These are phyloP conservation scores for Camelina sativa DNA, from an alignment of 345 rosid genomes.

Conservation along the genomic window DNA sequence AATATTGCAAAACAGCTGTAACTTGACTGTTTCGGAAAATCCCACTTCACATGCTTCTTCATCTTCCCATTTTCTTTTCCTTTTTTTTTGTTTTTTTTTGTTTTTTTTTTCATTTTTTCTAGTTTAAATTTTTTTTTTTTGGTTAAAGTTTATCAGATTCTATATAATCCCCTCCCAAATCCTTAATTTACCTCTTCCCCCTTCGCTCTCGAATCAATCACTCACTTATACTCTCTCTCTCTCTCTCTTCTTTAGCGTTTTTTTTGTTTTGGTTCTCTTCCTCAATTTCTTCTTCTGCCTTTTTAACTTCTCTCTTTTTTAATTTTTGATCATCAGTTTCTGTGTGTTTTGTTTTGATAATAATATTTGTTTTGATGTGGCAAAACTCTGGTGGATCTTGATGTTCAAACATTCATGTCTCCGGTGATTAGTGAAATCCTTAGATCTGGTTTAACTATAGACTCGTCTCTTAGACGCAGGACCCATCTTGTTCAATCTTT, in stretches of 20 bases:
- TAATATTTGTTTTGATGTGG: slow-evolving; percentile 13
- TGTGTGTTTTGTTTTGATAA: background rate
- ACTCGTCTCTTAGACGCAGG: slow-evolving; percentile 79
- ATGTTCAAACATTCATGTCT: slow-evolving; percentile 49
- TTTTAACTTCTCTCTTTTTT: background rate
- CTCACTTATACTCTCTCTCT: background rate
- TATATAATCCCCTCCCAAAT: slow-evolving; percentile 33
- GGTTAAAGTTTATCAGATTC: background rate
- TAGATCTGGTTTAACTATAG: slow-evolving; percentile 52
- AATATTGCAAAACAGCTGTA: slow-evolving; percentile 42
- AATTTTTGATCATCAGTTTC: background rate
- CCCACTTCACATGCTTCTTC: slow-evolving; percentile 39
- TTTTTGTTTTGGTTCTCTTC: background rate
- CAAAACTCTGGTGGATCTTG: slow-evolving; percentile 37
- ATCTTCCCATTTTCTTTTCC: slow-evolving; percentile 18
- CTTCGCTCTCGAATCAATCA: slow-evolving; percentile 27
- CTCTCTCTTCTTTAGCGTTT: background rate
- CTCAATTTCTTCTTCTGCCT: background rate
- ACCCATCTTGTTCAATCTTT: slow-evolving; percentile 99
- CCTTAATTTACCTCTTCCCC: slow-evolving; percentile 37
- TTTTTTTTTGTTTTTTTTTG: background rate
- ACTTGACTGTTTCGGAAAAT: slow-evolving; percentile 42
- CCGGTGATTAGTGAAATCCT: slow-evolving; percentile 49
- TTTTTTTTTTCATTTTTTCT: background rate
- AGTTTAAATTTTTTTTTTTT: background rate